A percentile compares a stretch with the other conserved stretches of the same genome.
These are phyloP conservation scores for Wallacemonas sp. DNA, from an alignment of 208 protist genomes.

Conservation along the genomic window DNA sequence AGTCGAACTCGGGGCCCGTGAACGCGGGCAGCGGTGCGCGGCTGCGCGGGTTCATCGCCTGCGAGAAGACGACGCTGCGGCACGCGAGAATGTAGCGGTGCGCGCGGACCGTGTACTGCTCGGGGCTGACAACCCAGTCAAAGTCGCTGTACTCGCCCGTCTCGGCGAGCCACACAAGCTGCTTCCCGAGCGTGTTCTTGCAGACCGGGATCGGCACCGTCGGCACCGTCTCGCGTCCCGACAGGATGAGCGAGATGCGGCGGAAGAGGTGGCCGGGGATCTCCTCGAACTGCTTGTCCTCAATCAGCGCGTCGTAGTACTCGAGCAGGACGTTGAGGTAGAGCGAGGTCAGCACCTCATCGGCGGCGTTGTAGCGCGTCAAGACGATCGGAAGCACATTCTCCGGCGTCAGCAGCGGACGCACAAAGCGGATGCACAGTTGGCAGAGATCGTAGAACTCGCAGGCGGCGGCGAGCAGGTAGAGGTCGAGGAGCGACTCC, in stretches of 20 bases:
- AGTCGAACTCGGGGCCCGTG: constrained; percentile 75
- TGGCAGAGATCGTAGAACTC: constrained; percentile 84
- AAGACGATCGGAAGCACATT: constrained; percentile 89
- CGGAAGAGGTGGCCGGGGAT: constrained; percentile 91
- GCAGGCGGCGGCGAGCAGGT: constrained; percentile 73
- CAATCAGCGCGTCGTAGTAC: constrained; percentile 86
- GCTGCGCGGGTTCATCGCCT: constrained; percentile 57
- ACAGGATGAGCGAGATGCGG: constrained; percentile 83
- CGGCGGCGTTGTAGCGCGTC: constrained; percentile 83
- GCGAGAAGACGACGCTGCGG: constrained; percentile 77
- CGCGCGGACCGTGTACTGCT: constrained; percentile 63
- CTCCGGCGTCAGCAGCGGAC: constrained; percentile 71
- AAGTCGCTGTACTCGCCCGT: constrained; percentile 87
- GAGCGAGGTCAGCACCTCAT: constrained; percentile 81
- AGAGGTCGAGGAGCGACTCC: constrained; percentile 84
- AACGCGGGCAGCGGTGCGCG: constrained; percentile 53
- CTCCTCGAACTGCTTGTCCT: constrained; percentile 87
- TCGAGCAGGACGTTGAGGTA: constrained; percentile 83
- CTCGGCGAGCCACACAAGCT: constrained; percentile 81
- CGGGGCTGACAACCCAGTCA: constrained; percentile 76
- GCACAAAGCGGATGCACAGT: constrained; percentile 70
- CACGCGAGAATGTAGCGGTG: constrained; percentile 88
- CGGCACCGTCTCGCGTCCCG: constrained; percentile 67
- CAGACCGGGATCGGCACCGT: constrained; percentile 59
- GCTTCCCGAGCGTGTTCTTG: constrained; percentile 77